These are phyloP conservation scores for Agrocybe praecox DNA, from an alignment of 768 basidiomycete genomes.

Conservation along the genomic window DNA sequence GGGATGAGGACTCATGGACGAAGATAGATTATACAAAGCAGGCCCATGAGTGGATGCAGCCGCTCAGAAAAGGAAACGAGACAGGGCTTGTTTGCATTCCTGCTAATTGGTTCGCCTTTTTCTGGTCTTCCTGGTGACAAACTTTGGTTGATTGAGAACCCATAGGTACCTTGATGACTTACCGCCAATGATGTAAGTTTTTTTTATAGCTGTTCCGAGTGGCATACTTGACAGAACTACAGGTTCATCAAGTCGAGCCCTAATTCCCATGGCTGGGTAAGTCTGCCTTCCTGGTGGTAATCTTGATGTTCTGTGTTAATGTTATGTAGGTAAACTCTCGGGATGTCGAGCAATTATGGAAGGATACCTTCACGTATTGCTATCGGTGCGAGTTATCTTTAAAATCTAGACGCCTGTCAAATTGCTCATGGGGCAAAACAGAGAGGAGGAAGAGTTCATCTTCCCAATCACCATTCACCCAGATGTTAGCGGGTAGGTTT, in stretches of 20 bases:
- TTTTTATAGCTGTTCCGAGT: neutral
- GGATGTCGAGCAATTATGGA: constrained; percentile 75
- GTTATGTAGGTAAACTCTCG: constrained; percentile 57
- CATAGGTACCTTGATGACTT: constrained; percentile 70
- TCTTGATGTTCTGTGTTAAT: no score
- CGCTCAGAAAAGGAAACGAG: constrained; percentile 60
- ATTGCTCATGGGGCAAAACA: constrained; percentile 25
- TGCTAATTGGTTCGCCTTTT: constrained; percentile 58
- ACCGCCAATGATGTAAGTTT: constrained; percentile 67
- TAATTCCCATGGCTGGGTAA: constrained; percentile 75
- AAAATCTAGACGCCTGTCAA: neutral
- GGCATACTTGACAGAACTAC: neutral
- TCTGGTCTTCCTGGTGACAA: neutral
- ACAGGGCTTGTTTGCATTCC: constrained; percentile 66
- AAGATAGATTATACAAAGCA: constrained; percentile 66
- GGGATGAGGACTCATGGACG: constrained; percentile 71
- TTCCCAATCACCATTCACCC: constrained; percentile 82
- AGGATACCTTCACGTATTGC: constrained; percentile 70
- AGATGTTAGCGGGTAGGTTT: constrained; percentile 68
- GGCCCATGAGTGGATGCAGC: constrained; percentile 76
- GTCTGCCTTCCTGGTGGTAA: neutral
- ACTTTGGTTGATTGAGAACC: neutral
- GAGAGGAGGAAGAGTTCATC: constrained; percentile 67
- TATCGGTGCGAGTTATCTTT: constrained; percentile 46
- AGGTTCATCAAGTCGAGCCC: constrained; percentile 72